These are phyloP conservation scores for Euphorbia tirucalli DNA, from an alignment of 345 rosid species.

Conservation along the genomic window DNA sequence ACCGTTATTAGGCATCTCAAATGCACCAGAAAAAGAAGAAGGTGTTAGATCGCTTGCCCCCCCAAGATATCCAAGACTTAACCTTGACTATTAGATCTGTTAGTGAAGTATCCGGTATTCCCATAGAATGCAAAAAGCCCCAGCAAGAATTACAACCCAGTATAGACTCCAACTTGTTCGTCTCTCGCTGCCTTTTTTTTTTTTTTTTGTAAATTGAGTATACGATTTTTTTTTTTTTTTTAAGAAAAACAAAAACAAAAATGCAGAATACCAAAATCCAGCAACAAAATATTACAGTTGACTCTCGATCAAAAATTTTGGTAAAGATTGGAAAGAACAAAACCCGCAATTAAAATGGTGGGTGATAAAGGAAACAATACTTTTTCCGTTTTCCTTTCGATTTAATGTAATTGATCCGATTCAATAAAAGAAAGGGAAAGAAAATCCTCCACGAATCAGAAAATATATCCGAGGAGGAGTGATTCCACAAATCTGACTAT, in stretches of 20 bases:
- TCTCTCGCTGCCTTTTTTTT: too few relatives aligned
- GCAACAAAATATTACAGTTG: constrained; percentile 4
- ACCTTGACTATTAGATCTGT: constrained; percentile 68
- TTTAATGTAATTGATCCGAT: constrained; percentile 1
- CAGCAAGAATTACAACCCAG: constrained; percentile 19
- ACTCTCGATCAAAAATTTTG: constrained; percentile 1
- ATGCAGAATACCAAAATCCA: constrained; percentile 27
- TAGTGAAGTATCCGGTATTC: constrained; percentile 67
- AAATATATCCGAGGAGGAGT: constrained; percentile 40
- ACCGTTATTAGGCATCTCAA: constrained; percentile 45
- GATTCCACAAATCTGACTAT: constrained; percentile 23
- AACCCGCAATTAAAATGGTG: constrained; percentile 66
- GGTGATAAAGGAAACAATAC: constrained; percentile 25
- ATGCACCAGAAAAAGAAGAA: constrained; percentile 29
- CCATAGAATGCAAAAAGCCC: constrained; percentile 55
- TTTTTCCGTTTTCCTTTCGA: constrained; percentile 5
- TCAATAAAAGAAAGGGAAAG: constrained; percentile 11
- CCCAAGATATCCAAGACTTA: constrained; percentile 73
- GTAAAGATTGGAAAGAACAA: constrained; percentile 9
- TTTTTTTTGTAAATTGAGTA: too few relatives aligned
- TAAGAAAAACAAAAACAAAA: too few relatives aligned
- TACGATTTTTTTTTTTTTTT: constrained; percentile 2
- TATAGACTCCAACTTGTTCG: background rate
- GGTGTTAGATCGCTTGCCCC: constrained; percentile 47
- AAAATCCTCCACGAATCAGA: constrained; percentile 45